Percentiles rank a stretch among this genome's conserved stretches.
Conservation (phyloP, 352 stramenopile genomes). For the Aphanomyces stellatus region DNA sequence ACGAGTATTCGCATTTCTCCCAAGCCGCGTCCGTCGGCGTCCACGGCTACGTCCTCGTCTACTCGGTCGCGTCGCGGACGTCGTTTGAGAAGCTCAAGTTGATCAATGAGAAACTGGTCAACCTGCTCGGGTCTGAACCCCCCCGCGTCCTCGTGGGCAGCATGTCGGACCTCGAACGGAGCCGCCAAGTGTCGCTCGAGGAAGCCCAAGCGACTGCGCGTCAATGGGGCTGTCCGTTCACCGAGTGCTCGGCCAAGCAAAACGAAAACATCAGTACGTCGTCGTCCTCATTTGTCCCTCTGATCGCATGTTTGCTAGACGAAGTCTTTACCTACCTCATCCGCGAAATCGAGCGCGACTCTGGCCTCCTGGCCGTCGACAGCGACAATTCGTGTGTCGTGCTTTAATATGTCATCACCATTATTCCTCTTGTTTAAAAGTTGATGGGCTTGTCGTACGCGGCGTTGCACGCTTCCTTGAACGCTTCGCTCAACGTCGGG, state of each 20-base stretch:
- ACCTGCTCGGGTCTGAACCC: conserved; percentile 88
- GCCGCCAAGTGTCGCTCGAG: conserved; percentile 75
- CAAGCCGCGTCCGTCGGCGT: conserved; percentile 92
- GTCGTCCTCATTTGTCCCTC: neutral
- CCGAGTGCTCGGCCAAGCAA: conserved; percentile 92
- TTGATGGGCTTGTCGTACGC: conserved; percentile 99
- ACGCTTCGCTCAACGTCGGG: conserved; percentile 96
- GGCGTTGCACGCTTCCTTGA: conserved; percentile 98
- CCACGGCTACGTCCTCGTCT: conserved; percentile 93
- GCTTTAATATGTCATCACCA: conserved; percentile 47
- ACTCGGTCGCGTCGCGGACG: conserved; percentile 88
- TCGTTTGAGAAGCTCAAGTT: conserved; percentile 92
- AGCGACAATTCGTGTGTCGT: conserved; percentile 65
- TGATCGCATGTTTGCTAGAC: conserved; percentile 30
- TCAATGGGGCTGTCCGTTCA: conserved; percentile 89
- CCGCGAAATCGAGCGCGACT: conserved; percentile 85
- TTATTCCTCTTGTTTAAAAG: conserved; percentile 90
- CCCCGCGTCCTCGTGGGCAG: conserved; percentile 92
- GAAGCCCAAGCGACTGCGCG: conserved; percentile 85
- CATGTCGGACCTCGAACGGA: conserved; percentile 91
- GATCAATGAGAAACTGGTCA: conserved; percentile 93
- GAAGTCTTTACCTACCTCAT: conserved; percentile 88
- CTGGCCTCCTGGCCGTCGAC: conserved; percentile 75
- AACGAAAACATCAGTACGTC: conserved; percentile 86
- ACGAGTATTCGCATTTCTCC: conserved; percentile 95